Evolutionary conservation across 1,139 yeast genomes (phyloP).

Genomic region (Saccharomyces hybrid): DNA sequence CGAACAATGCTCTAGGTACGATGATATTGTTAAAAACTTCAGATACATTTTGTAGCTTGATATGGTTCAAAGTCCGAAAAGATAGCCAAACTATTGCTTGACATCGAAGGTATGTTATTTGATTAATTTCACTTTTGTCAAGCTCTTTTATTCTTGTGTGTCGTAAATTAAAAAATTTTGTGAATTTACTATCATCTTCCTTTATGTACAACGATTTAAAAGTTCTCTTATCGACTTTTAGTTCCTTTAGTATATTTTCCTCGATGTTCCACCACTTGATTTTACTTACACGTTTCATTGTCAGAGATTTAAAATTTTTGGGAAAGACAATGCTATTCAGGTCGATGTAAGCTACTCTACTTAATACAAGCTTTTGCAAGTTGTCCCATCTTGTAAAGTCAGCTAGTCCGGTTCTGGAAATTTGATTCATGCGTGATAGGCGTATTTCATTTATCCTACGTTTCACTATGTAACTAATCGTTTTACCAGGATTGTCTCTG

Average conservation of each 20-base stretch:
- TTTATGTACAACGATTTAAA: neutral
- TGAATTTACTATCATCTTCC: neutral
- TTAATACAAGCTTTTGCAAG: constrained; percentile 14
- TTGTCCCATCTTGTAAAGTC: constrained; percentile 29
- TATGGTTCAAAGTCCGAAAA: constrained; percentile 13
- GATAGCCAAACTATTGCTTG: constrained; percentile 12
- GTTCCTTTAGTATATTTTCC: neutral
- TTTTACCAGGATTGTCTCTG: constrained; percentile 27
- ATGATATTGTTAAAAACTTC: constrained; percentile 9
- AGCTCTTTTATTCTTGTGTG: neutral
- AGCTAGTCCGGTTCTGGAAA: constrained; percentile 15
- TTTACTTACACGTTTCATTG: constrained; percentile 10
- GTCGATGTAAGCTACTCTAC: constrained; percentile 17
- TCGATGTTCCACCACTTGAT: constrained; percentile 26
- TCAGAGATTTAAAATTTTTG: constrained; percentile 13
- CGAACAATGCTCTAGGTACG: constrained; percentile 18
- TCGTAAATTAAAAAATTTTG: neutral
- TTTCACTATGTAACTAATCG: constrained; percentile 21
- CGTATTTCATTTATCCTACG: constrained; percentile 16
- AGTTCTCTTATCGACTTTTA: constrained; percentile 1
- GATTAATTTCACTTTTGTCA: neutral
- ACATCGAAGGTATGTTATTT: constrained; percentile 3
- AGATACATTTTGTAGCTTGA: constrained; percentile 13
- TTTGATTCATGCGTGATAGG: constrained; percentile 11
- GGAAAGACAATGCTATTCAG: constrained; percentile 24